Conservation (phyloP, 2,329 filamentous ascomycete genomes). For the Colletotrichum orchidophilum region DNA sequence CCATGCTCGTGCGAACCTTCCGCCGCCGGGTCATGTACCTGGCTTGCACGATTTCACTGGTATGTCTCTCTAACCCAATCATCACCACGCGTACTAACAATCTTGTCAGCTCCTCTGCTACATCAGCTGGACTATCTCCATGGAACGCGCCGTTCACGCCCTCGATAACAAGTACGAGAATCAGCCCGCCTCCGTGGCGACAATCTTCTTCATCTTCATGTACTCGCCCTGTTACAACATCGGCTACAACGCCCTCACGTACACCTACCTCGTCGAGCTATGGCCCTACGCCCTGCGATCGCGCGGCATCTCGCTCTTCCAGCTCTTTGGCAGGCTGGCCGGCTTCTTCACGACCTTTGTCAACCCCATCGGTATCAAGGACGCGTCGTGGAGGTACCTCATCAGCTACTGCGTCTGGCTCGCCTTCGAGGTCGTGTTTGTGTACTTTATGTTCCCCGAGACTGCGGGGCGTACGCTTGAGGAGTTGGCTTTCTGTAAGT, state of each 20-base stretch:
- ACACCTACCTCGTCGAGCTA: conserved; percentile 68
- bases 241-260: conserved; percentile 69
- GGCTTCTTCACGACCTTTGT: conserved; percentile 36
- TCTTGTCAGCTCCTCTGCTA: conserved; percentile 50
- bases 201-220: conserved; percentile 65
- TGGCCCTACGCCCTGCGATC: conserved; percentile 67
- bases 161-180: conserved; percentile 40
- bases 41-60: conserved; percentile 51
- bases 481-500: conserved; percentile 53
- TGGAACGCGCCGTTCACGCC: conserved; percentile 48
- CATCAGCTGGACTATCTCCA: conserved; percentile 60
- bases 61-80: neutral
- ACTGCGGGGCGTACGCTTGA: conserved; percentile 80
- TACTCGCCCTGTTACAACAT: conserved; percentile 67
- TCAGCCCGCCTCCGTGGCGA: conserved; percentile 46
- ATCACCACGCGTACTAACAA: neutral
- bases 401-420: conserved; percentile 39
- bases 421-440: conserved; percentile 51
- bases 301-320: conserved; percentile 60
- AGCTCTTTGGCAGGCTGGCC: conserved; percentile 33
- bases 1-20: conserved; percentile 55
- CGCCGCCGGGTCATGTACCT: conserved; percentile 57
- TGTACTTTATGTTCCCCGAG: conserved; percentile 83
- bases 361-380: conserved; percentile 34
- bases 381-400: conserved; percentile 31